phyloP scores from a whole-genome alignment of 2,329 filamentous ascomycete genomes.

The Sporothrix luriei region DNA sequence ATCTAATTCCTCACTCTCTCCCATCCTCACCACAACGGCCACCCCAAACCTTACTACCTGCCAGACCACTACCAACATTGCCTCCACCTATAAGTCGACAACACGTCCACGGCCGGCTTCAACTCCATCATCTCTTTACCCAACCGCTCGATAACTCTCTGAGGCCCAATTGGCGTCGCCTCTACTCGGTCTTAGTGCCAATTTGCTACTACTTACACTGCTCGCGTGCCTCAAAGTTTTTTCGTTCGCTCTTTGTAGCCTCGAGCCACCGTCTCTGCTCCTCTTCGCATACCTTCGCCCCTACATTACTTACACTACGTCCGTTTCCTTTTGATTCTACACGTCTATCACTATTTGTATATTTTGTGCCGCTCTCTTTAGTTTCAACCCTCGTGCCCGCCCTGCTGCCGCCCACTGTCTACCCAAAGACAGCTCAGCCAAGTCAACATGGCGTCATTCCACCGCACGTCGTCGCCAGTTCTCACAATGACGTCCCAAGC shows the following conservation, averaged over 20 bases:
- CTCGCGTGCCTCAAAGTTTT: constrained; percentile 29
- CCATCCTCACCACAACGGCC: background rate
- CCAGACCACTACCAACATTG: background rate
- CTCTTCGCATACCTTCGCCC: background rate
- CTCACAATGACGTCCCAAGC: constrained; percentile 52
- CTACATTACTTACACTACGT: background rate
- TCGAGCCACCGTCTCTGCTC: background rate
- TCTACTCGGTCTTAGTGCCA: constrained; percentile 11
- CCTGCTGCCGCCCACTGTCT: background rate
- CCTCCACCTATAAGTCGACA: background rate
- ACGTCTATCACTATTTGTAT: background rate
- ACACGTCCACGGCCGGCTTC: constrained; percentile 10
- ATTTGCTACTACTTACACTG: constrained; percentile 33
- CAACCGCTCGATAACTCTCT: background rate
- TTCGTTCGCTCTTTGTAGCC: constrained; percentile 1
- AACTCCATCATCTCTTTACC: background rate
- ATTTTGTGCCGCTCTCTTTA: background rate
- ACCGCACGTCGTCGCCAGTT: constrained; percentile 51
- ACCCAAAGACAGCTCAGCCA: background rate
- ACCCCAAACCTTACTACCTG: too few species aligned
- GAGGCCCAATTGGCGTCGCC: constrained; percentile 17
- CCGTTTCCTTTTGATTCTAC: constrained; percentile 1
- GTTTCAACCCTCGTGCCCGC: background rate
- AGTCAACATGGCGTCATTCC: constrained; percentile 50
- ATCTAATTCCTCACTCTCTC: background rate